Percentiles rank a stretch among this genome's conserved stretches.
Conservation (phyloP, 1,284 basidiomycete genomes). For the Phenoliferia sp. region DNA sequence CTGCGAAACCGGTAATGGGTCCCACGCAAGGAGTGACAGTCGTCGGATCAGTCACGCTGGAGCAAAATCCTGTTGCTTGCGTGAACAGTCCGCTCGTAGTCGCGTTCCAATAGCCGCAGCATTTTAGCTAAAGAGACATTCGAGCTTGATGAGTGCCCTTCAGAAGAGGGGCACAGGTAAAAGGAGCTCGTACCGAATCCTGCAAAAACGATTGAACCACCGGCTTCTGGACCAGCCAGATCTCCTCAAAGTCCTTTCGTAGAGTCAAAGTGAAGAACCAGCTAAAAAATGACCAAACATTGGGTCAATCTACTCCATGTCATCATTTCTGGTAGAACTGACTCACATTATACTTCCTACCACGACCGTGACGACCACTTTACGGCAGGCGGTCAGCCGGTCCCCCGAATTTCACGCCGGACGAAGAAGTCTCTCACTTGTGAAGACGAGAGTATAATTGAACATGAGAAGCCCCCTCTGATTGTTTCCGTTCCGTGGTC, state of each 20-base stretch:
- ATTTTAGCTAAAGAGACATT: constrained; percentile 52
- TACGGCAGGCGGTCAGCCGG: not conserved
- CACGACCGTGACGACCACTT: constrained; percentile 44
- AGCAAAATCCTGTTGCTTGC: constrained; percentile 60
- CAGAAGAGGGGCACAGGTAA: not conserved
- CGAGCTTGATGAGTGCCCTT: not conserved
- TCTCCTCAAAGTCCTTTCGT: constrained; percentile 57
- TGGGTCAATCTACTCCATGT: not conserved
- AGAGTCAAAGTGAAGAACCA: constrained; percentile 62
- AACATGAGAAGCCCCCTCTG: constrained; percentile 63
- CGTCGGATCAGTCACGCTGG: constrained; percentile 50
- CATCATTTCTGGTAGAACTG: too few relatives aligned
- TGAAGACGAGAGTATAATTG: constrained; percentile 63
- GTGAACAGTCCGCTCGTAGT: constrained; percentile 50
- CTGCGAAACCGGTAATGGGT: constrained; percentile 57
- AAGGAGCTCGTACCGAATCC: constrained; percentile 46
- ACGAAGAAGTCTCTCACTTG: constrained; percentile 48
- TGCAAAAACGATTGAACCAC: constrained; percentile 58
- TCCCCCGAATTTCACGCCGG: not conserved
- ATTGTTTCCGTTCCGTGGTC: constrained; percentile 42
- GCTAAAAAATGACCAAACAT: not conserved
- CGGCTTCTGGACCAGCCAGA: constrained; percentile 53
- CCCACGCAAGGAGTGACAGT: constrained; percentile 58
- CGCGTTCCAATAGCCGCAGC: constrained; percentile 65
- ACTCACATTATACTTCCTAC: constrained; percentile 5